phyloP scores from a whole-genome alignment of 176 grass and related monocot species.

The Dendrocalamus sinicus region DNA sequence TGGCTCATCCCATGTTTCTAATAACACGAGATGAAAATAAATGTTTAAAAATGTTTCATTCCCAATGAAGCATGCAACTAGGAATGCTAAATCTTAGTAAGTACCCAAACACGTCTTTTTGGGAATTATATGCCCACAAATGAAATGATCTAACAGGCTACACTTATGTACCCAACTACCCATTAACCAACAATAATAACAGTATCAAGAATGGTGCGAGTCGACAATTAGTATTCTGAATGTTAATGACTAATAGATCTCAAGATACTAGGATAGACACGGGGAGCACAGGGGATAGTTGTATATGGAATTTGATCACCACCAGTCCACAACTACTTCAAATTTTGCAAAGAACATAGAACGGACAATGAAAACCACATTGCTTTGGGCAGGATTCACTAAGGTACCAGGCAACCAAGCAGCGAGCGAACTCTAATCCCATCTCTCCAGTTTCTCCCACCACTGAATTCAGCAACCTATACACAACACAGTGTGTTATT shows the following conservation, averaged over 20 bases:
- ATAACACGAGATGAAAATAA: slow-evolving; percentile 8
- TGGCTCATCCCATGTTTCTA: slow-evolving; percentile 55
- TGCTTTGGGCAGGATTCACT: slow-evolving; percentile 27
- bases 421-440: slow-evolving; percentile 79
- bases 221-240: not conserved
- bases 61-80: not conserved
- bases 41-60: not conserved
- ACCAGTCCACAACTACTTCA: slow-evolving; percentile 7
- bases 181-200: slow-evolving; percentile 17
- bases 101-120: not conserved
- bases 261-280: slow-evolving; percentile 7
- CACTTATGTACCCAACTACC: not conserved
- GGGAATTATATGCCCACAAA: not conserved
- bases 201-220: not conserved
- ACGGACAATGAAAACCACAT: slow-evolving; percentile 20
- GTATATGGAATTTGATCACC: not conserved
- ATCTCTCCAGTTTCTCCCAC: slow-evolving; percentile 87
- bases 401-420: slow-evolving; percentile 75
- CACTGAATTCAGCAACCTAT: slow-evolving; percentile 82
- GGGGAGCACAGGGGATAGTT: not conserved
- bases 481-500: not conserved
- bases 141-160: slow-evolving; percentile 9
- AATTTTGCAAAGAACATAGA: slow-evolving; percentile 16
- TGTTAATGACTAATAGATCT: slow-evolving; percentile 12
- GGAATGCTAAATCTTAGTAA: not conserved